phyloP scores from a whole-genome alignment of 768 basidiomycete genomes.

The Pleurotus platypus region DNA sequence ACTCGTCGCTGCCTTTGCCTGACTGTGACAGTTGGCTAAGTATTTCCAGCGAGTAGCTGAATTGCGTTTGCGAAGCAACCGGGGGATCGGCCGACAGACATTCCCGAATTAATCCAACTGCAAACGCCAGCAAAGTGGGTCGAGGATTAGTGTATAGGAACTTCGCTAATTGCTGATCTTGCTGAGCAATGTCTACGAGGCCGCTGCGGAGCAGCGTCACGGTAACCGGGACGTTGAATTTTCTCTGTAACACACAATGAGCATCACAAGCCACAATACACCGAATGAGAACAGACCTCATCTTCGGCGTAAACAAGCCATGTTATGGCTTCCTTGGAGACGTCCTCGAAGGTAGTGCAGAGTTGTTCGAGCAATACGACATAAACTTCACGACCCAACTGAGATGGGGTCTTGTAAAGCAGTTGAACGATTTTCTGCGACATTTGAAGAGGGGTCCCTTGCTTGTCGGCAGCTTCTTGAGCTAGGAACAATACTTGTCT shows the following conservation, averaged over 20 bases:
- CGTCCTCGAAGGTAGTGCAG: conserved; percentile 86
- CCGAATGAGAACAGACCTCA: conserved; percentile 53
- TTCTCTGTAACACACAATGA: conserved; percentile 56
- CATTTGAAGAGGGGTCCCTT: conserved; percentile 86
- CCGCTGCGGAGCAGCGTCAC: conserved; percentile 83
- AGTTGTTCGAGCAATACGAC: conserved; percentile 85
- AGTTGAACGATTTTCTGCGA: conserved; percentile 97
- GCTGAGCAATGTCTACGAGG: conserved; percentile 69
- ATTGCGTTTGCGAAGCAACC: conserved; percentile 74
- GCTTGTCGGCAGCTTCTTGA: conserved; percentile 72
- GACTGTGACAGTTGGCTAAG: conserved; percentile 68
- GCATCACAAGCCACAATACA: neutral
- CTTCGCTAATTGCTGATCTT: conserved; percentile 91
- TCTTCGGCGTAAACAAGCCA: conserved; percentile 98
- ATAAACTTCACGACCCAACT: conserved; percentile 90
- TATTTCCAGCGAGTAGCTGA: conserved; percentile 77
- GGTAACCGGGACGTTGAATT: conserved; percentile 93
- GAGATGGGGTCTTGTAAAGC: conserved; percentile 83
- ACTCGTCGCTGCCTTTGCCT: conserved; percentile 86
- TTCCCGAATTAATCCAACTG: conserved; percentile 80
- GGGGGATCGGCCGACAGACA: conserved; percentile 81
- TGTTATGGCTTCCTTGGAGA: conserved; percentile 93
- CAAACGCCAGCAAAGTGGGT: conserved; percentile 74
- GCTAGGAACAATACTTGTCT: conserved; percentile 81
- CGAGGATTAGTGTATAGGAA: conserved; percentile 76